phyloP scores from a whole-genome alignment of 176 grass and related monocot genomes.

The Oryza coarctata region DNA sequence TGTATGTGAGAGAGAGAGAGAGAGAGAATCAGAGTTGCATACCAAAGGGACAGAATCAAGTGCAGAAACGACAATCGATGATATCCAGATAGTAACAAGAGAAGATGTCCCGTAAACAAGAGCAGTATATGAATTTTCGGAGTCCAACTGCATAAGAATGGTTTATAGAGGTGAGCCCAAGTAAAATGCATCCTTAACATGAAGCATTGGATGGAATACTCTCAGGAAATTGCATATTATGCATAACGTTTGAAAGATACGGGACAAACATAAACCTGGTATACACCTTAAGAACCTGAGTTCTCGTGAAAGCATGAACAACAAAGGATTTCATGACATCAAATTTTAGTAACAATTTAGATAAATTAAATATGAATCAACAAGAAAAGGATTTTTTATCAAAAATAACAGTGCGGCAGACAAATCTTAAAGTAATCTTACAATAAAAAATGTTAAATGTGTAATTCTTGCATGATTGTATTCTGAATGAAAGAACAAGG shows the following conservation, averaged over 20 bases:
- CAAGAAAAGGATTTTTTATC: neutral
- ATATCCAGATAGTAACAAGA: constrained; percentile 63
- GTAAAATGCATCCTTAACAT: constrained; percentile 8
- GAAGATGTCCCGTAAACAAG: constrained; percentile 62
- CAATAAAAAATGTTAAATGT: neutral
- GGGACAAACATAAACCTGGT: neutral
- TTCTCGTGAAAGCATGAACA: neutral
- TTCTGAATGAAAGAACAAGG: neutral
- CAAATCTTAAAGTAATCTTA: neutral
- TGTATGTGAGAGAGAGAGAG: neutral
- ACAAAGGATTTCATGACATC: neutral
- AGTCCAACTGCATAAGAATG: constrained; percentile 62
- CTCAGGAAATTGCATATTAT: neutral
- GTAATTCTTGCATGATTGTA: neutral
- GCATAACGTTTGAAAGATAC: neutral
- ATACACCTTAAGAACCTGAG: neutral
- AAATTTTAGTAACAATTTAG: neutral
- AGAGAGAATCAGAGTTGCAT: constrained; percentile 21
- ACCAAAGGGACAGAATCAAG: constrained; percentile 79
- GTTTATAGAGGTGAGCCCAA: neutral
- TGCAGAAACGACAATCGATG: constrained; percentile 67
- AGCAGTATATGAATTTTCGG: constrained; percentile 46
- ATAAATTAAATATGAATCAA: neutral
- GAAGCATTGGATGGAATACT: neutral
- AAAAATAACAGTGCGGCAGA: neutral